Evolutionary conservation across 306 rosid genomes (phyloP).

Genomic region (Senna tora): DNA sequence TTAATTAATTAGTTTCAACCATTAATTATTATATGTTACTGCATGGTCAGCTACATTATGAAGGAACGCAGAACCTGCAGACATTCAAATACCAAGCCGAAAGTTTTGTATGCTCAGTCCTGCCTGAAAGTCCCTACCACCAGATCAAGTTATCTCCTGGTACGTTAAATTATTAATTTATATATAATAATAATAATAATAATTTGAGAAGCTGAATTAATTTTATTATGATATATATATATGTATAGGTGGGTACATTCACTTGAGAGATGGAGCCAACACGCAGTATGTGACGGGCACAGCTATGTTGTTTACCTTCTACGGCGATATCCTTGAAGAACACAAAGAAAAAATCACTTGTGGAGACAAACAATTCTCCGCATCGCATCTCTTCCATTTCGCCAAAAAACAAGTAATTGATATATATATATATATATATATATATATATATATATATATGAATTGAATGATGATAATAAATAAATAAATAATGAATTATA

Average conservation of each 20-base stretch:
- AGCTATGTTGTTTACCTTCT: constrained; percentile 55
- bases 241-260: constrained; percentile 67
- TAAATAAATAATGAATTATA: too few species aligned
- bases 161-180: too few species aligned
- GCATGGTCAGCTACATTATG: constrained; percentile 59
- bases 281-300: constrained; percentile 76
- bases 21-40: background rate
- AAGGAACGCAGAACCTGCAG: constrained; percentile 56
- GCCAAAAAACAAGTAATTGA: constrained; percentile 83
- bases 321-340: constrained; percentile 64
- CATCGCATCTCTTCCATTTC: constrained; percentile 46
- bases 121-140: constrained; percentile 80
- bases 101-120: constrained; percentile 74
- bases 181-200: too few species aligned
- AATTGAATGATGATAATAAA: too few species aligned
- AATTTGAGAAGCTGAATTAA: too few species aligned
- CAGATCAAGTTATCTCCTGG: constrained; percentile 68
- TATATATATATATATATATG: too few species aligned
- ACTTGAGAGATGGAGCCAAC: constrained; percentile 89
- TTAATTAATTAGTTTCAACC: too few species aligned
- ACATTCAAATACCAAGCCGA: constrained; percentile 65
- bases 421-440: too few species aligned
- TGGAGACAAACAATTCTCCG: constrained; percentile 47
- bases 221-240: too few species aligned
- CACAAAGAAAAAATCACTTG: constrained; percentile 56